phyloP scores from a whole-genome alignment of 169 alveolate species.

The Plasmodium billcollinsi region DNA sequence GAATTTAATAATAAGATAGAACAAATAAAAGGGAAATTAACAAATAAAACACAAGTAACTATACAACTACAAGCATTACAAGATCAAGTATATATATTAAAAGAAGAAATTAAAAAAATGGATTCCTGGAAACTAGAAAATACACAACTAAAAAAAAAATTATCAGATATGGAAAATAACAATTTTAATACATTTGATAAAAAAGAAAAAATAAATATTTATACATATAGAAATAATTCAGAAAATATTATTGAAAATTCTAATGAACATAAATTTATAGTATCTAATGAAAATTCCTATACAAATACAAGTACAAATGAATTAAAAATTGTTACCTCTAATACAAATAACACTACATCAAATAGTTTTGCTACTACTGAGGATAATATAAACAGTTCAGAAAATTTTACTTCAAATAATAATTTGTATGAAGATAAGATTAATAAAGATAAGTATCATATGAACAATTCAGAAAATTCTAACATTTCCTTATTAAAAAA shows the following conservation, averaged over 20 bases:
- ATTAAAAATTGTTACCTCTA: background rate
- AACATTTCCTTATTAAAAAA: slow-evolving; percentile 6
- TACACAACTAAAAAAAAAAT: slow-evolving; percentile 32
- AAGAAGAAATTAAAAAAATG: slow-evolving; percentile 57
- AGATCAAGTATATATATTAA: slow-evolving; percentile 24
- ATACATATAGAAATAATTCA: background rate
- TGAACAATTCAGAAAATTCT: slow-evolving; percentile 1
- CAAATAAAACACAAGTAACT: slow-evolving; percentile 35
- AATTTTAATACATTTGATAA: slow-evolving; percentile 17
- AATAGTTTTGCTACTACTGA: background rate
- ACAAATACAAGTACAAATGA: slow-evolving; percentile 1
- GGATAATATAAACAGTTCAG: background rate
- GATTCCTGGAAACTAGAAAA: slow-evolving; percentile 48
- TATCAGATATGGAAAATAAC: background rate
- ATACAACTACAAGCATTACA: slow-evolving; percentile 37
- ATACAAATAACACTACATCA: slow-evolving; percentile 6
- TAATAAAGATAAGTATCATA: background rate
- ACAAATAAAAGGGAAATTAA: slow-evolving; percentile 21
- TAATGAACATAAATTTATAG: slow-evolving; percentile 20
- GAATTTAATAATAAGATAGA: slow-evolving; percentile 17
- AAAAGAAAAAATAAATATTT: slow-evolving; percentile 19
- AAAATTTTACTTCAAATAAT: background rate
- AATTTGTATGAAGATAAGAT: background rate
- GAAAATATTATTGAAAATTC: slow-evolving; percentile 29
- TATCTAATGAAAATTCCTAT: slow-evolving; percentile 24